phyloP scores from a whole-genome alignment of 2,329 filamentous ascomycete genomes.

The Colletotrichum sp. region DNA sequence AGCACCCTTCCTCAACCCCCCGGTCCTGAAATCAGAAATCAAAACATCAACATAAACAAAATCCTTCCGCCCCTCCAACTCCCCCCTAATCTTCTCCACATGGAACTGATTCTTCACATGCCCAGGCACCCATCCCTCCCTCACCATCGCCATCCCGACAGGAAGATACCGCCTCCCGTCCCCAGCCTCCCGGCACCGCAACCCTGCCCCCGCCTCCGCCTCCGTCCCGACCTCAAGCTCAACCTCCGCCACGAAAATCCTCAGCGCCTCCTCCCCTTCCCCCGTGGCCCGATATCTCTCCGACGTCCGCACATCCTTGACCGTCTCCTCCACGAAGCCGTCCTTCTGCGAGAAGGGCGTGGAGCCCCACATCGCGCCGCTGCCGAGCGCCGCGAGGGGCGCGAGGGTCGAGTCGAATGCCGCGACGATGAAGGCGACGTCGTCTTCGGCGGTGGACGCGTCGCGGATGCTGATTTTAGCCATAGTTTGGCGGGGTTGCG shows the following conservation, averaged over 20 bases:
- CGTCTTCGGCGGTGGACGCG: conserved; percentile 22
- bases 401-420: conserved; percentile 33
- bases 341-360: conserved; percentile 27
- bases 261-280: conserved; percentile 26
- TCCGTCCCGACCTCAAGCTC: conserved; percentile 21
- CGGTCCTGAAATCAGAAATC: conserved; percentile 19
- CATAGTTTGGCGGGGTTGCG: accelerated
- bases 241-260: conserved; percentile 31
- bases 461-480: conserved; percentile 25
- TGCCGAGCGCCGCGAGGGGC: conserved; percentile 29
- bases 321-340: conserved; percentile 24
- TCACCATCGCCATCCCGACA: neutral
- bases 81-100: neutral
- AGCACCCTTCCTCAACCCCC: neutral
- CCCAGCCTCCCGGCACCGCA: neutral
- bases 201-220: neutral
- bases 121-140: conserved; percentile 12
- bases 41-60: conserved; percentile 22
- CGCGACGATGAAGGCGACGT: conserved; percentile 31
- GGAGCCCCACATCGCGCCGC: conserved; percentile 30
- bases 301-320: conserved; percentile 25
- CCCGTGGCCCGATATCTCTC: conserved; percentile 25
- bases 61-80: neutral
- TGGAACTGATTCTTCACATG: conserved; percentile 11
- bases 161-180: neutral